Conservation (phyloP, 192 early-diverging fungal genomes). For the Dispira simplex region DNA sequence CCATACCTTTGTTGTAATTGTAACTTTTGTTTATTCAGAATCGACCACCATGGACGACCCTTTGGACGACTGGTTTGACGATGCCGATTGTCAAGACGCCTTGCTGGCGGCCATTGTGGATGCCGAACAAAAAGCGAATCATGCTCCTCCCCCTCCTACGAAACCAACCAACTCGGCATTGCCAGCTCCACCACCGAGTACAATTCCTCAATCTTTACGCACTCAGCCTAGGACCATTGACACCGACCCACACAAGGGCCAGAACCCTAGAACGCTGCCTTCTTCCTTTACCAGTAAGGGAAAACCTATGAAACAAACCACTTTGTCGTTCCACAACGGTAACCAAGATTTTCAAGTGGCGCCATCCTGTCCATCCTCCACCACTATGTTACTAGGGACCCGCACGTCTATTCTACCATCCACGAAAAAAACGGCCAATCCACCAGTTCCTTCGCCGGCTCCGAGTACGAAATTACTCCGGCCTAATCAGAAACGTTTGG, state of each 20-base stretch:
- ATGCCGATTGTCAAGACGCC: background rate
- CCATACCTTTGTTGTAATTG: too few species aligned
- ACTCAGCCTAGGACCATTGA: background rate
- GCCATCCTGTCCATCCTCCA: too few species aligned
- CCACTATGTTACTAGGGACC: too few species aligned
- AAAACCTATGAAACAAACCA: too few species aligned
- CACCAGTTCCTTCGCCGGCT: background rate
- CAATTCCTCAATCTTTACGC: background rate
- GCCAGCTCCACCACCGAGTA: background rate
- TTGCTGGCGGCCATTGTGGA: background rate
- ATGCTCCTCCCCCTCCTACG: background rate
- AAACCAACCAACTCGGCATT: background rate
- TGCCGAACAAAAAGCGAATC: background rate
- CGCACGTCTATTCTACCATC: background rate
- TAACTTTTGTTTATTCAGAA: too few species aligned
- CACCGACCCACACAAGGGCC: background rate
- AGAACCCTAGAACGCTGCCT: too few species aligned
- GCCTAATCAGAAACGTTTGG: background rate
- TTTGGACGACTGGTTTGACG: slow-evolving; percentile 4
- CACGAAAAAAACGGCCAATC: background rate
- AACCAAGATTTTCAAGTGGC: too few species aligned
- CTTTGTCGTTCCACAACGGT: too few species aligned
- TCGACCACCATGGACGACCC: too few species aligned
- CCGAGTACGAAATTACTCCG: background rate
- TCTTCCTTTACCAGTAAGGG: too few species aligned